phyloP scores from a whole-genome alignment of 2,329 filamentous ascomycete genomes.

The Apiospora pterosperma region DNA sequence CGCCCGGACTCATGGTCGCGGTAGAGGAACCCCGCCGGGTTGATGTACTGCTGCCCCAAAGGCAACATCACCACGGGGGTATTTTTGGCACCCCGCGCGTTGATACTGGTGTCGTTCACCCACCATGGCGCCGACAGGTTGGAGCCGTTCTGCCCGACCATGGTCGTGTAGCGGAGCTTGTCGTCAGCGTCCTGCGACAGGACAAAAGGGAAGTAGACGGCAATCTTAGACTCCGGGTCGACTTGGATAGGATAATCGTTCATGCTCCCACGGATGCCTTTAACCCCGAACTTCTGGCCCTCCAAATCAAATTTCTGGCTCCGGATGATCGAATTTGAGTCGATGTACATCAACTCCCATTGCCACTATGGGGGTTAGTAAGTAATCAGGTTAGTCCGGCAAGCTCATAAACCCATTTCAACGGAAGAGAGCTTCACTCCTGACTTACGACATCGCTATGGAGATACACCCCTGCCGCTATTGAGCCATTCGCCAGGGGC shows the following conservation, averaged over 20 bases:
- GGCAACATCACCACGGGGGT: constrained; percentile 8
- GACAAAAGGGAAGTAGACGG: constrained; percentile 19
- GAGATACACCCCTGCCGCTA: constrained; percentile 17
- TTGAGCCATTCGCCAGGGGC: constrained; percentile 16
- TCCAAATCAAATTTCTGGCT: constrained; percentile 17
- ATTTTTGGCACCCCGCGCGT: neutral
- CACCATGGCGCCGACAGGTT: constrained; percentile 16
- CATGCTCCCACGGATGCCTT: constrained; percentile 15
- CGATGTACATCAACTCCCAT: constrained; percentile 20
- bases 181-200: constrained; percentile 17
- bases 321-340: constrained; percentile 14
- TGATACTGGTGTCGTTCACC: constrained; percentile 14
- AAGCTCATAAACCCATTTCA: neutral
- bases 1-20: neutral
- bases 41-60: constrained; percentile 2
- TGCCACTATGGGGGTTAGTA: constrained; percentile 15
- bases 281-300: constrained; percentile 9
- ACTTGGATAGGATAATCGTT: constrained; percentile 17
- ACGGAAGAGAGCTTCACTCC: too few relatives aligned
- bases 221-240: constrained; percentile 12
- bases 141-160: constrained; percentile 12
- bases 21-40: constrained; percentile 9
- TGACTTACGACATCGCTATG: constrained; percentile 12
- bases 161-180: constrained; percentile 16
- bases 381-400: neutral